Conservation (phyloP, 805 yeast species). For the Jamesozyma lodderae region DNA sequence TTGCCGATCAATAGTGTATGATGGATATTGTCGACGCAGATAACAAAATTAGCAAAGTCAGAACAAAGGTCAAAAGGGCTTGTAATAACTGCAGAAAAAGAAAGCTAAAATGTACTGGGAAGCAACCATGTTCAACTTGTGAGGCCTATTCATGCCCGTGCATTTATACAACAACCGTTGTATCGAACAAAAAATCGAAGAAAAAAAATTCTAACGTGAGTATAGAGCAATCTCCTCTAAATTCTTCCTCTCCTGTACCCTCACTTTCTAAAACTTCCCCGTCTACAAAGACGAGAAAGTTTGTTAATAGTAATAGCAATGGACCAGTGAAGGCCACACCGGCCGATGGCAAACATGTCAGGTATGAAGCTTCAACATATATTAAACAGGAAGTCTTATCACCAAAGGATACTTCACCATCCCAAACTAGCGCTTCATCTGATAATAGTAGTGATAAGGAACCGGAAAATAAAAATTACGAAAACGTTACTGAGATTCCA, state of each 20-base stretch:
- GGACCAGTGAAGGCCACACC: no score
- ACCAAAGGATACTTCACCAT: background rate
- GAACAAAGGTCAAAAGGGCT: slow-evolving; percentile 14
- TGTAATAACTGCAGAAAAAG: slow-evolving; percentile 30
- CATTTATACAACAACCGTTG: slow-evolving; percentile 8
- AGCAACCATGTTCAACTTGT: slow-evolving; percentile 27
- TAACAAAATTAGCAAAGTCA: slow-evolving; percentile 2
- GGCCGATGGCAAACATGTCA: no score
- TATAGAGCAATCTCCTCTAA: background rate
- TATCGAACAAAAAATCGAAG: background rate
- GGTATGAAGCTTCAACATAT: no score
- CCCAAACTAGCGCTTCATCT: background rate
- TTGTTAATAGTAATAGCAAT: no score
- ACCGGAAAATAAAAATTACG: background rate
- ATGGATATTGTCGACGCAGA: background rate
- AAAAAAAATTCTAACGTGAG: background rate
- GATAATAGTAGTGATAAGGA: background rate
- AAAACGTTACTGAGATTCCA: background rate
- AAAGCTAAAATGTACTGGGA: slow-evolving; percentile 30
- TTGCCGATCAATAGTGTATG: no score
- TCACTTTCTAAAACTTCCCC: background rate
- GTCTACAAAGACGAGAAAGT: no score
- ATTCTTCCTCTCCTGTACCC: background rate
- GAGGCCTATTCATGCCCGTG: slow-evolving; percentile 27
- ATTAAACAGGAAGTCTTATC: no score